Conservation (phyloP, 2,329 filamentous ascomycete species). For the Fusarium compactum region DNA sequence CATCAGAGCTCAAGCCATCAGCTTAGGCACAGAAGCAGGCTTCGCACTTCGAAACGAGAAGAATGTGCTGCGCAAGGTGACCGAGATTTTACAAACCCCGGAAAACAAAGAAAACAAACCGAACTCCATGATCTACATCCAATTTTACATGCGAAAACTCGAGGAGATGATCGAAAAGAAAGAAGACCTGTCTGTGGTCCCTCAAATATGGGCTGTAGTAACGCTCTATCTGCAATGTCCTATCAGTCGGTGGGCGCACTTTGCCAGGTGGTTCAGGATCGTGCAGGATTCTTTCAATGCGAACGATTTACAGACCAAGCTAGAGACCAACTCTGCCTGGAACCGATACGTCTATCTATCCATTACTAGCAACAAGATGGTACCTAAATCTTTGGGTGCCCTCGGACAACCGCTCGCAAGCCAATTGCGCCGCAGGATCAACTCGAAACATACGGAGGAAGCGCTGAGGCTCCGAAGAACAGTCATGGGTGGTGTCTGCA, state of each 20-base stretch:
- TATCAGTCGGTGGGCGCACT: conserved; percentile 77
- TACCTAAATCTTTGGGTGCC: conserved; percentile 51
- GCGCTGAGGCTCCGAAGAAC: conserved; percentile 61
- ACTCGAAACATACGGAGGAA: conserved; percentile 67
- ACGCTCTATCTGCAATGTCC: conserved; percentile 80
- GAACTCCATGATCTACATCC: conserved; percentile 63
- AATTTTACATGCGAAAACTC: conserved; percentile 76
- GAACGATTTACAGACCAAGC: conserved; percentile 75
- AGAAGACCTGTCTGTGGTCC: conserved; percentile 68
- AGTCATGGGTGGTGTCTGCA: conserved; percentile 78
- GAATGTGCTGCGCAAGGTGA: conserved; percentile 73
- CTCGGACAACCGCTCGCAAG: conserved; percentile 76
- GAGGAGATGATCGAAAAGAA: conserved; percentile 75
- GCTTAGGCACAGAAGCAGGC: conserved; percentile 77
- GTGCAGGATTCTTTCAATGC: conserved; percentile 89
- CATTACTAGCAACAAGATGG: conserved; percentile 71
- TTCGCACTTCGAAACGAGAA: conserved; percentile 77
- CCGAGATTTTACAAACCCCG: conserved; percentile 69
- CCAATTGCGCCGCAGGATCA: conserved; percentile 75
- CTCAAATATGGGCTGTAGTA: conserved; percentile 89
- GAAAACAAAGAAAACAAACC: conserved; percentile 63
- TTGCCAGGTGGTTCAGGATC: conserved; percentile 79
- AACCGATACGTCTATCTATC: conserved; percentile 83
- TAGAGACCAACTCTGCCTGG: conserved; percentile 87
- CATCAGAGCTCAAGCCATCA: conserved; percentile 79